Conservation (phyloP, 1,284 basidiomycete genomes). For the Puccinia horiana region DNA sequence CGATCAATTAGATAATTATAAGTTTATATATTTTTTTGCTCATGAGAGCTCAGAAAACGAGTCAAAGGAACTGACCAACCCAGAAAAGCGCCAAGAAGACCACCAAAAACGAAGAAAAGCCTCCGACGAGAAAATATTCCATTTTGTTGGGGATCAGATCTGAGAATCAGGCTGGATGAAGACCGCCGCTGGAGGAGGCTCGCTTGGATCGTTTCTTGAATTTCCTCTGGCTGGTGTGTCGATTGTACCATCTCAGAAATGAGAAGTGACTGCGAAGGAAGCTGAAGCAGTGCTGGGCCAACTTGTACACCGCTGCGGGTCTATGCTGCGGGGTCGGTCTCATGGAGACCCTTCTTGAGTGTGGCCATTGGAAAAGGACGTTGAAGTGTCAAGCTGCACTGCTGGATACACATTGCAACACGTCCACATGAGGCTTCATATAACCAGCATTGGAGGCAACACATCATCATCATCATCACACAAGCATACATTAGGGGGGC, state of each 20-base stretch:
- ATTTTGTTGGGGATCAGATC: neutral
- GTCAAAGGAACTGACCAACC: constrained; percentile 36
- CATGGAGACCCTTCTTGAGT: no score
- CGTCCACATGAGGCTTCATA: no score
- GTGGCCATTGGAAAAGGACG: no score
- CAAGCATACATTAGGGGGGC: no score
- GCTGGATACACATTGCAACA: no score
- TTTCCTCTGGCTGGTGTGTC: neutral
- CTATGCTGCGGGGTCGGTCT: no score
- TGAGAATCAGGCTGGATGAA: neutral
- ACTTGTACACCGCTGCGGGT: no score
- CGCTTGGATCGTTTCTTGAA: neutral
- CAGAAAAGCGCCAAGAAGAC: constrained; percentile 38
- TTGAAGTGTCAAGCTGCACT: no score
- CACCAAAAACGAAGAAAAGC: constrained; percentile 44
- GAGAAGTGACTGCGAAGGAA: neutral
- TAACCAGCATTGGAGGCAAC: no score
- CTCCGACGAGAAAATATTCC: constrained; percentile 36
- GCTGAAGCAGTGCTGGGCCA: no score
- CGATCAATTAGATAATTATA: neutral
- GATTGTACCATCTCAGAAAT: constrained; percentile 4
- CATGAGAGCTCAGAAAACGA: neutral
- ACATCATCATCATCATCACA: no score
- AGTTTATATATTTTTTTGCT: neutral
- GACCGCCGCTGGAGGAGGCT: neutral